Conservation (phyloP, 2,329 filamentous ascomycete genomes). For the Exophiala spinifera region DNA sequence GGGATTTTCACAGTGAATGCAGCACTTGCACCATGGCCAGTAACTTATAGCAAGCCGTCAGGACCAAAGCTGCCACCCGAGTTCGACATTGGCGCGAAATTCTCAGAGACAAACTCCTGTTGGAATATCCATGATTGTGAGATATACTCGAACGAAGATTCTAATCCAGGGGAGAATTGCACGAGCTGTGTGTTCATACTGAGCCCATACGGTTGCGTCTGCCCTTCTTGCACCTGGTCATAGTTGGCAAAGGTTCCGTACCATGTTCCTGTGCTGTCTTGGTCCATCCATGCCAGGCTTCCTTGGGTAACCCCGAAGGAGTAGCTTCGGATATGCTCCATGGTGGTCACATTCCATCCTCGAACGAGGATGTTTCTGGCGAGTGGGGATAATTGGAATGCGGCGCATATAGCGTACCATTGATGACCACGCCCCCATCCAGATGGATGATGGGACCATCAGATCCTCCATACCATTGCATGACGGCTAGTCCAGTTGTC, state of each 20-base stretch:
- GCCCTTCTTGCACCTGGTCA: constrained; percentile 6
- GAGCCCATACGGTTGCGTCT: constrained; percentile 9
- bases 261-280: constrained; percentile 9
- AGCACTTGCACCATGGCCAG: constrained; percentile 5
- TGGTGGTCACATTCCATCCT: constrained; percentile 9
- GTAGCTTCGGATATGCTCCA: constrained; percentile 6
- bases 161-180: constrained; percentile 1
- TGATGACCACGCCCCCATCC: constrained; percentile 9
- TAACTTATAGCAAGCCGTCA: constrained; percentile 11
- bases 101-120: background rate
- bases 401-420: constrained; percentile 7
- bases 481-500: background rate
- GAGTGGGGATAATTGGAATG: constrained; percentile 6
- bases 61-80: constrained; percentile 10
- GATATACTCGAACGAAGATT: constrained; percentile 5
- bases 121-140: constrained; percentile 12
- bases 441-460: constrained; percentile 11
- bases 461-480: constrained; percentile 6
- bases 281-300: constrained; percentile 12
- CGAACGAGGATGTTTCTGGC: constrained; percentile 10
- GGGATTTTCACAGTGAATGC: constrained; percentile 3
- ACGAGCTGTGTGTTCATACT: constrained; percentile 11
- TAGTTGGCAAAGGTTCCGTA: constrained; percentile 13
- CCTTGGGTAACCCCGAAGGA: constrained; percentile 7
- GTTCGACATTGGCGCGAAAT: constrained; percentile 10